Base-by-base conservation (phyloP, 192 early-diverging fungal species). In the Mortierella alpina region DNA sequence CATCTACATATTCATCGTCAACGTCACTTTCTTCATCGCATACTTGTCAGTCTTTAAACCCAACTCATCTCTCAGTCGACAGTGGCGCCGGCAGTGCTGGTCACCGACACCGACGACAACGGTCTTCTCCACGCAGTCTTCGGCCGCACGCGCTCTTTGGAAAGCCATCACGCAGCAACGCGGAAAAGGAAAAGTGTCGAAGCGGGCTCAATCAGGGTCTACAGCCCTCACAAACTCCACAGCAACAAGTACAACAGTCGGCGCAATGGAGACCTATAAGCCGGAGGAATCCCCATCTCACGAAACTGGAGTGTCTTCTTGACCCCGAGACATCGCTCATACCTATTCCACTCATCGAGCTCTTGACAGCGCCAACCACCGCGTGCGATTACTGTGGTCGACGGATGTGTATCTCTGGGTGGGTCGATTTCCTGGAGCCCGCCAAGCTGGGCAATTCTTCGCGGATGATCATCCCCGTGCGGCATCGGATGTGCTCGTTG, bases 381-480 rank as follows among this genome's bases (percentile, higher is more conserved):
- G 10, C 48, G 6, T 80, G 76, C 48, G 76, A 80, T 41, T 80
- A 72, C 13, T 80, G 76, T 18, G 22, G 31, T 23, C 64, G 65
- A 6, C 64, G 70, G n/a, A 80, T 80, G 76, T 80, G 51, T 17
- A 80, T 63, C 7, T 80, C 76, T 22, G 76, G 76, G 47, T 80
- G 76, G 76, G 49, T 80, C 31, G 68, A 71, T 40, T 80, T 80
- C 18, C 52, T 80, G 45, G 76, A 80, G 20, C 76, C 76, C 13
- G 70, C 69, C 11, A 80, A 70, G 46, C 6, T 80, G 14, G 70
- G 76, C 20, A 71, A 47, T 23, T 51, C 68, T 59, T 31, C 66
- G 5, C 47, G 76, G 7, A 62, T 58, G 51, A 72, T 80, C 18
- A 55, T 72, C 50, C 76, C 76, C 5, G 47, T 80, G 7, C 76